A percentile compares a stretch with the other conserved stretches of the same genome.
Evolutionary conservation across 805 yeast species (phyloP).

Genomic region (Candida sithepensis): DNA sequence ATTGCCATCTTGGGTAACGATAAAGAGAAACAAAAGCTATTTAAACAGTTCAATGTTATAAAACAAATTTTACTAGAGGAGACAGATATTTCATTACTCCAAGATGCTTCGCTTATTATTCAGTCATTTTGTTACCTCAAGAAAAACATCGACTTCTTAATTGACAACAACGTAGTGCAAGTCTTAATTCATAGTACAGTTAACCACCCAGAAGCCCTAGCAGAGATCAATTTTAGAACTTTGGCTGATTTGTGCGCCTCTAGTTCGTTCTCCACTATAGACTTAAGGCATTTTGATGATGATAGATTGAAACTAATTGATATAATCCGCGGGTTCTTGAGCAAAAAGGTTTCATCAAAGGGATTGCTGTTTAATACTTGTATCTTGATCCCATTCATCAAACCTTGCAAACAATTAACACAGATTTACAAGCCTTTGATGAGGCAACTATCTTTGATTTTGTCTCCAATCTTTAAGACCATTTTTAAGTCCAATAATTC

Average conservation of each 20-base stretch:
- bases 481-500: conserved; percentile 18
- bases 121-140: conserved; percentile 27
- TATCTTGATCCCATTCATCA: conserved; percentile 25
- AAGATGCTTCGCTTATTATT: conserved; percentile 23
- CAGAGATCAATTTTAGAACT: conserved; percentile 26
- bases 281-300: conserved; percentile 4
- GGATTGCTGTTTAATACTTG: conserved; percentile 21
- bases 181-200: conserved; percentile 20
- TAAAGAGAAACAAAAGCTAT: conserved; percentile 21
- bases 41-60: conserved; percentile 11
- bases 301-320: conserved; percentile 15
- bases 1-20: conserved; percentile 28
- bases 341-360: conserved; percentile 4
- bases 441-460: conserved; percentile 16
- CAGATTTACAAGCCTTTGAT: conserved; percentile 21
- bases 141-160: conserved; percentile 18
- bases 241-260: conserved; percentile 23
- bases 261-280: conserved; percentile 14
- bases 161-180: conserved; percentile 10
- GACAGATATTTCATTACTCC: conserved; percentile 13
- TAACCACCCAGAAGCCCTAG: conserved; percentile 14
- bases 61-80: conserved; percentile 11
- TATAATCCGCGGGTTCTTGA: conserved; percentile 13
- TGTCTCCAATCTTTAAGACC: conserved; percentile 21
- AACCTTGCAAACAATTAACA: conserved; percentile 6